Evolutionary conservation across 352 stramenopile species (phyloP).

Genomic region (Pythium coloratum): DNA sequence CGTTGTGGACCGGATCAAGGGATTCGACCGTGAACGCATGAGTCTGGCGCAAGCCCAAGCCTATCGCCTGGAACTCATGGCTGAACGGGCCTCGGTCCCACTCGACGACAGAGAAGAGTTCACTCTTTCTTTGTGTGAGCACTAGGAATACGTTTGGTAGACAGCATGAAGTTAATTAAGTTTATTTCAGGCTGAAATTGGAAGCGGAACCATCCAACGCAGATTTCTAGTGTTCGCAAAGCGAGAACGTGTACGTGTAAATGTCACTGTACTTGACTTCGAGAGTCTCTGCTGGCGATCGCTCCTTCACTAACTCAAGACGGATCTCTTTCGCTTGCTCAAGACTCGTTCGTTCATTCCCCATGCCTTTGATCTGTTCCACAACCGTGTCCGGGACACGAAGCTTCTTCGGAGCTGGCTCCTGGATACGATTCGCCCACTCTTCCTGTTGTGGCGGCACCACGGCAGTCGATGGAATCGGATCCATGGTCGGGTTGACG

Average conservation of each 20-base stretch:
- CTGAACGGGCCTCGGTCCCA: neutral
- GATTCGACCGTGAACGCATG: conserved; percentile 10
- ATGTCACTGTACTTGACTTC: too few species aligned
- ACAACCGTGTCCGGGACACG: neutral
- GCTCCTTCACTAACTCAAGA: conserved; percentile 3
- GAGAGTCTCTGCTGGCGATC: too few species aligned
- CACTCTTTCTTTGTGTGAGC: conserved; percentile 9
- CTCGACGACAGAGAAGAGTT: conserved; percentile 1
- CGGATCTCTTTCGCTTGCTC: conserved; percentile 13
- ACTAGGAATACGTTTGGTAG: too few species aligned
- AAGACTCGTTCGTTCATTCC: conserved; percentile 7
- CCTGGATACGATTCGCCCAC: conserved; percentile 16
- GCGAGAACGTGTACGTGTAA: too few species aligned
- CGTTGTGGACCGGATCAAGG: neutral
- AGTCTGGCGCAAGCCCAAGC: conserved; percentile 14
- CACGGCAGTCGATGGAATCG: conserved; percentile 27
- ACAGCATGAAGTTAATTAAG: too few species aligned
- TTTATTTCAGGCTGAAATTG: too few species aligned
- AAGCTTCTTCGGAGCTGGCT: neutral
- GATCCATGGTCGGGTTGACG: conserved; percentile 20
- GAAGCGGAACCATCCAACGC: too few species aligned
- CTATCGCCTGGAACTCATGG: conserved; percentile 4
- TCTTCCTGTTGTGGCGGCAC: conserved; percentile 36
- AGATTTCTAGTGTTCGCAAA: too few species aligned
- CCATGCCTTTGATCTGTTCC: neutral